phyloP scores from a whole-genome alignment of 768 basidiomycete genomes.

The Porpolomopsis calyptriformis region DNA sequence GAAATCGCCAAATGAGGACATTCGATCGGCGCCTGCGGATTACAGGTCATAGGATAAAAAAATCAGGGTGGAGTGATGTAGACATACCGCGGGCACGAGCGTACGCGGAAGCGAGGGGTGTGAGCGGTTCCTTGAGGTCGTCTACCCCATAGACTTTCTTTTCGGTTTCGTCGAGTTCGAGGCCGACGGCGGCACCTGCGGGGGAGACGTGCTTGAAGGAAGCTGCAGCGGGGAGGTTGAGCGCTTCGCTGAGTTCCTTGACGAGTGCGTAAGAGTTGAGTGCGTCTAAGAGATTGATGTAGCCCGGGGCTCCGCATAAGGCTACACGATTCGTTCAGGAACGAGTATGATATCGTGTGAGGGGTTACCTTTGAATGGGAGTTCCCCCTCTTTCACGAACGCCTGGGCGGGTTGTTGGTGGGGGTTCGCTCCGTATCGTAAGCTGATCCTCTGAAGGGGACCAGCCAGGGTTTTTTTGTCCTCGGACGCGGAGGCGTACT shows the following conservation, averaged over 20 bases:
- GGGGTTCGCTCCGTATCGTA: constrained; percentile 96
- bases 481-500: constrained; percentile 69
- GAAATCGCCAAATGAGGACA: constrained; percentile 99
- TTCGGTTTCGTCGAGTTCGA: constrained; percentile 72
- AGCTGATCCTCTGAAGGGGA: constrained; percentile 69
- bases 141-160: constrained; percentile 95
- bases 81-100: constrained; percentile 82
- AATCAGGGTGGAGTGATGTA: background rate
- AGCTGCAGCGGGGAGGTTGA: constrained; percentile 87
- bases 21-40: constrained; percentile 78
- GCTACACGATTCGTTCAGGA: no score
- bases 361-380: constrained; percentile 85
- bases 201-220: constrained; percentile 99
- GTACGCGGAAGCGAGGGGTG: constrained; percentile 85
- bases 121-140: constrained; percentile 83
- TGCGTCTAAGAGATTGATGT: constrained; percentile 96
- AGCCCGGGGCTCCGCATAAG: constrained; percentile 89
- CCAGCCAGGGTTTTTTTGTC: constrained; percentile 57
- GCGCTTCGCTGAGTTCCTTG: constrained; percentile 80
- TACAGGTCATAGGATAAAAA: background rate
- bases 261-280: constrained; percentile 96
- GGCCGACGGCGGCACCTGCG: constrained; percentile 89
- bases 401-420: constrained; percentile 99
- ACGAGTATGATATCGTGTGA: no score
- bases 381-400: constrained; percentile 74